phyloP scores from a whole-genome alignment of 805 yeast species.

The Ogataea minuta region DNA sequence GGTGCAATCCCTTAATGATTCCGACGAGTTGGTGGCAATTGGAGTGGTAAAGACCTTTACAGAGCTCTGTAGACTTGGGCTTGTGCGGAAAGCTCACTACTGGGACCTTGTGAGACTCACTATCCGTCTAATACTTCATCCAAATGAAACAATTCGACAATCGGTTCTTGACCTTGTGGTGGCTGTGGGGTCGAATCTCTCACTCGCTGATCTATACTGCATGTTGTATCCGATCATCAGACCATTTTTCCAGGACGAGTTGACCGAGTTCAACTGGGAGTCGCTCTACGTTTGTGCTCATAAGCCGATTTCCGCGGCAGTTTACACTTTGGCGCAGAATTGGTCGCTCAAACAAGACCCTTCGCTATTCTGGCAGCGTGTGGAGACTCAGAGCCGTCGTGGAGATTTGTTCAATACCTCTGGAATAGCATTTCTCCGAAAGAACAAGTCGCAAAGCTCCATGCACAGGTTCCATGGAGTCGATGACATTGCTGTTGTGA shows the following conservation, averaged over 20 bases:
- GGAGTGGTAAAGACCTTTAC: constrained; percentile 61
- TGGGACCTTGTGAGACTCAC: constrained; percentile 55
- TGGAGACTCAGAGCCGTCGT: constrained; percentile 29
- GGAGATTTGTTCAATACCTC: constrained; percentile 47
- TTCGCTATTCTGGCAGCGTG: constrained; percentile 78
- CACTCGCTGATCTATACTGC: constrained; percentile 80
- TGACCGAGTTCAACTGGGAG: constrained; percentile 64
- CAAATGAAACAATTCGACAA: constrained; percentile 82
- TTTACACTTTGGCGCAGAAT: constrained; percentile 57
- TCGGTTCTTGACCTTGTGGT: constrained; percentile 60
- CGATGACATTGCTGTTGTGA: constrained; percentile 36
- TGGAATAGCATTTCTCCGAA: constrained; percentile 35
- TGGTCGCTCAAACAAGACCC: constrained; percentile 72
- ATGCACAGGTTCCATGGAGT: constrained; percentile 23
- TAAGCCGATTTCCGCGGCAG: constrained; percentile 62
- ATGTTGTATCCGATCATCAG: constrained; percentile 77
- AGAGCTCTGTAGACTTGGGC: constrained; percentile 54
- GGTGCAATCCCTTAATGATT: constrained; percentile 78
- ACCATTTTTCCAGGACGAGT: constrained; percentile 74
- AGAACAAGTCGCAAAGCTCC: constrained; percentile 15
- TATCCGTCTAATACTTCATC: constrained; percentile 69
- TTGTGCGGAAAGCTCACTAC: constrained; percentile 47
- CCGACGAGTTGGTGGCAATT: constrained; percentile 77
- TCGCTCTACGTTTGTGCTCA: constrained; percentile 65
- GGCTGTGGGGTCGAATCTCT: constrained; percentile 57